Percentiles rank a stretch among this genome's conserved stretches.
Conservation (phyloP, 2,329 filamentous ascomycete species). For the Fusarium sp. region DNA sequence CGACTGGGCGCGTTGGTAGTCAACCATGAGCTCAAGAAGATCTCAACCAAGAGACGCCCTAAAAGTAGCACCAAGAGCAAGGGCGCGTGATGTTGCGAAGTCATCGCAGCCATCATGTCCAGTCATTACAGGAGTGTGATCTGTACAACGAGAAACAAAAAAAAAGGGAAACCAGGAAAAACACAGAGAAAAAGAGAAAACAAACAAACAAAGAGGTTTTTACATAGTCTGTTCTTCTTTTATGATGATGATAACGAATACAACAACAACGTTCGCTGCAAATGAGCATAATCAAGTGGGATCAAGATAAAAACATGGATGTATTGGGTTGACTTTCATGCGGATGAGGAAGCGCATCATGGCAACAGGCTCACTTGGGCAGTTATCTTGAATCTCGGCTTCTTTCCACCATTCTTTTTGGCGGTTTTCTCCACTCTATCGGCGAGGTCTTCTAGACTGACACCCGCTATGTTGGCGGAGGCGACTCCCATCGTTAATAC, state of each 20-base stretch:
- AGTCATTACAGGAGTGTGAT: constrained; percentile 35
- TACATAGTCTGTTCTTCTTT: constrained; percentile 20
- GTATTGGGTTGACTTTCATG: constrained; percentile 29
- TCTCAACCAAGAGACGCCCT: constrained; percentile 50
- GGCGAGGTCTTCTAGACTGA: constrained; percentile 51
- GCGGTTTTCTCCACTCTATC: constrained; percentile 51
- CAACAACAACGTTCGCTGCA: constrained; percentile 37
- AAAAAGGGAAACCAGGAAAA: constrained; percentile 17
- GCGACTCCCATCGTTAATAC: constrained; percentile 53
- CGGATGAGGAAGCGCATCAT: constrained; percentile 34
- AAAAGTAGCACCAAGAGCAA: constrained; percentile 46
- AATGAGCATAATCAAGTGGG: constrained; percentile 11
- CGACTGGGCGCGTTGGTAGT: constrained; percentile 53
- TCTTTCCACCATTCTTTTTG: constrained; percentile 50
- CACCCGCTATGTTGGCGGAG: constrained; percentile 44
- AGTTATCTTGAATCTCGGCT: constrained; percentile 50
- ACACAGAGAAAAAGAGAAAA: constrained; percentile 24
- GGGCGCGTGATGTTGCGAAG: constrained; percentile 44
- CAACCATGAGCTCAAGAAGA: constrained; percentile 56
- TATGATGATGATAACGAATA: constrained; percentile 34
- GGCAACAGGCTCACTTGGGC: constrained; percentile 46
- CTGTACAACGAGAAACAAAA: constrained; percentile 9
- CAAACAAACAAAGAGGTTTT: constrained; percentile 13
- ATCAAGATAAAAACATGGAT: constrained; percentile 17
- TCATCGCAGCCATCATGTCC: constrained; percentile 20